Conservation (phyloP, 2,329 filamentous ascomycete species). For the Penicillium corylophilum region DNA sequence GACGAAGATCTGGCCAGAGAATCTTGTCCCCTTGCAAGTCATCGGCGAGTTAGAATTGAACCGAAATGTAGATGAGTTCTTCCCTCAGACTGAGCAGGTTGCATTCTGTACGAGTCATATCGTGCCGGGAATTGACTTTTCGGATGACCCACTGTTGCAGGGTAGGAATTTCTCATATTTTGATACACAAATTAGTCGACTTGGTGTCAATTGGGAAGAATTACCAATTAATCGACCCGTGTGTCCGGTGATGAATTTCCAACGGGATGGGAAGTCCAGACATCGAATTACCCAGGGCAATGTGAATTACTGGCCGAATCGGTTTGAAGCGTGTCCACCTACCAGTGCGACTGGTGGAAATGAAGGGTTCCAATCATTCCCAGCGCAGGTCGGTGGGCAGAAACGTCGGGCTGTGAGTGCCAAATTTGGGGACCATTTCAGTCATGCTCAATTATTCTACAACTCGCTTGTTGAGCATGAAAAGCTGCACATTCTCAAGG, state of each 20-base stretch:
- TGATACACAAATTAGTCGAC: constrained; percentile 59
- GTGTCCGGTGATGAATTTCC: constrained; percentile 72
- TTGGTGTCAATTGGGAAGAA: constrained; percentile 74
- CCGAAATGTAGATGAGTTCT: constrained; percentile 76
- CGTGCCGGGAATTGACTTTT: constrained; percentile 74
- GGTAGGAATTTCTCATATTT: constrained; percentile 66
- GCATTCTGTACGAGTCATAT: constrained; percentile 80
- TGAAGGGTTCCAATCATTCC: constrained; percentile 13
- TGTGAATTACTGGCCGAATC: constrained; percentile 79
- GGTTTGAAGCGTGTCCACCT: constrained; percentile 63
- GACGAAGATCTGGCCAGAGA: constrained; percentile 83
- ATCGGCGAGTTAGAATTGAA: constrained; percentile 80
- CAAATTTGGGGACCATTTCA: constrained; percentile 47
- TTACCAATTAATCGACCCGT: constrained; percentile 74
- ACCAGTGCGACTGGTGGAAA: constrained; percentile 38
- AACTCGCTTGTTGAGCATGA: constrained; percentile 36
- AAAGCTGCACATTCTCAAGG: constrained; percentile 37
- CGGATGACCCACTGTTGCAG: constrained; percentile 71
- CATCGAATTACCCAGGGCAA: constrained; percentile 72
- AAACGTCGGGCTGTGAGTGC: constrained; percentile 57
- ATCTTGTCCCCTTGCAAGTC: constrained; percentile 70
- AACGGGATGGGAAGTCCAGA: constrained; percentile 70
- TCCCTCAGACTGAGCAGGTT: constrained; percentile 77
- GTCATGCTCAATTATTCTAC: constrained; percentile 40
- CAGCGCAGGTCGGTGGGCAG: constrained; percentile 65